Conservation (phyloP, 805 yeast species). For the Dipodascopsis uninucleata region DNA sequence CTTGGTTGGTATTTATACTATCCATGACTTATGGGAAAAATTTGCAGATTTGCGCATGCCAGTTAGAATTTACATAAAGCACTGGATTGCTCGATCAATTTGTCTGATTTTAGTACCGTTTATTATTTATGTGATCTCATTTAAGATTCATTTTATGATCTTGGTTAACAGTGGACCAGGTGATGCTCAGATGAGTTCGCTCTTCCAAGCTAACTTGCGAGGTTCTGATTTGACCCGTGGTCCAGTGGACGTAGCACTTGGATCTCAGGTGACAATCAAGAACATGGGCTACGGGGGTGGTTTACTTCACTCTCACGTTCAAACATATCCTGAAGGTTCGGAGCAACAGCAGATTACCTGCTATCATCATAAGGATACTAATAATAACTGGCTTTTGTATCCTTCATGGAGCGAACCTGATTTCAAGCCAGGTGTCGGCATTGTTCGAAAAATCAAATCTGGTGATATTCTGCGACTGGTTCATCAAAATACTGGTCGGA, state of each 20-base stretch:
- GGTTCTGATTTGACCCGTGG: constrained; percentile 63
- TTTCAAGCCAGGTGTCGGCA: constrained; percentile 33
- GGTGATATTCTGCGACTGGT: constrained; percentile 67
- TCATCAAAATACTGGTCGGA: constrained; percentile 68
- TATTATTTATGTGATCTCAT: constrained; percentile 62
- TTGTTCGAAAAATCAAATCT: constrained; percentile 44
- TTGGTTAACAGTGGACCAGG: constrained; percentile 86
- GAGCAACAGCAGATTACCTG: constrained; percentile 92
- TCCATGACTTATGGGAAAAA: constrained; percentile 80
- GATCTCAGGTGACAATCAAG: constrained; percentile 61
- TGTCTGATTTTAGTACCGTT: constrained; percentile 71
- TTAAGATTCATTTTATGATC: constrained; percentile 75
- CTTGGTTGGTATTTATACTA: constrained; percentile 83
- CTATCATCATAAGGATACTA: constrained; percentile 81
- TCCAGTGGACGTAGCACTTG: constrained; percentile 61
- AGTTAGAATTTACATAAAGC: constrained; percentile 39
- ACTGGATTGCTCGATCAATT: constrained; percentile 69
- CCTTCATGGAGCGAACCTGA: constrained; percentile 28
- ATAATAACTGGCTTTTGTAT: constrained; percentile 71
- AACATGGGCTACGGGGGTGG: constrained; percentile 70
- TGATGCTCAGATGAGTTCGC: constrained; percentile 82
- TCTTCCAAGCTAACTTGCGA: constrained; percentile 81
- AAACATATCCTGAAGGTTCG: constrained; percentile 85
- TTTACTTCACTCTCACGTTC: constrained; percentile 82
- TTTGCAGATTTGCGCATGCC: constrained; percentile 56